phyloP scores from a whole-genome alignment of 176 grass and related monocot genomes.

The Poa pratensis region DNA sequence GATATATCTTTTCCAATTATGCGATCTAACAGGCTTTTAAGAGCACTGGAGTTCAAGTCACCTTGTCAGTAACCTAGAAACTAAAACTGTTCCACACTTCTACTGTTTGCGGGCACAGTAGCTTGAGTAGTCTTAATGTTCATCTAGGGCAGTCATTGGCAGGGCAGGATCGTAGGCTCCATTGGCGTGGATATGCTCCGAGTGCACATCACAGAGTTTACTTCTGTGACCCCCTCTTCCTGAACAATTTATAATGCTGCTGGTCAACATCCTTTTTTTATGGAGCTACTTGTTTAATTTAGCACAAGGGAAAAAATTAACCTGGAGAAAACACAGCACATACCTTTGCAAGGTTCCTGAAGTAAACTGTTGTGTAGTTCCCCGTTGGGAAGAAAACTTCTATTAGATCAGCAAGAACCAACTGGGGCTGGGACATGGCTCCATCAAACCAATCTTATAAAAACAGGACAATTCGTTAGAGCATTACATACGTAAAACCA shows the following conservation, averaged over 20 bases:
- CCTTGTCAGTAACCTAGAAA: slow-evolving; percentile 46
- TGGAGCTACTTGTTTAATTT: not conserved
- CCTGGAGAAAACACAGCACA: slow-evolving; percentile 19
- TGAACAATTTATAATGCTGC: slow-evolving; percentile 43
- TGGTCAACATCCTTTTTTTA: slow-evolving; percentile 34
- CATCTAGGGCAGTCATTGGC: slow-evolving; percentile 62
- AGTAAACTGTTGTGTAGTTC: slow-evolving; percentile 77
- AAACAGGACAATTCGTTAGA: slow-evolving; percentile 34
- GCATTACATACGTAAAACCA: slow-evolving; percentile 17
- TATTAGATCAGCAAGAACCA: slow-evolving; percentile 90
- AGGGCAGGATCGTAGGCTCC: slow-evolving; percentile 79
- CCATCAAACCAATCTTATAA: slow-evolving; percentile 89
- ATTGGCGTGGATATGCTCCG: slow-evolving; percentile 71
- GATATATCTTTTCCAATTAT: not conserved
- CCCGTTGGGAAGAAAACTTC: slow-evolving; percentile 89
- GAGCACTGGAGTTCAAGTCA: slow-evolving; percentile 17
- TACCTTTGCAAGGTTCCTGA: slow-evolving; percentile 90
- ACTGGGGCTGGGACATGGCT: slow-evolving; percentile 88
- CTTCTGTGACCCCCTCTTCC: slow-evolving; percentile 72
- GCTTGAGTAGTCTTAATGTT: slow-evolving; percentile 36
- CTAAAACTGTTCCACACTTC: slow-evolving; percentile 29
- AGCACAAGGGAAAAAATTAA: slow-evolving; percentile 6
- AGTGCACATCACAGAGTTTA: slow-evolving; percentile 64
- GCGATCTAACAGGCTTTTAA: slow-evolving; percentile 23
- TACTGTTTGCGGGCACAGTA: not conserved